phyloP scores from a whole-genome alignment of 257 asterid species.

The Nicotiana noctiflora region DNA sequence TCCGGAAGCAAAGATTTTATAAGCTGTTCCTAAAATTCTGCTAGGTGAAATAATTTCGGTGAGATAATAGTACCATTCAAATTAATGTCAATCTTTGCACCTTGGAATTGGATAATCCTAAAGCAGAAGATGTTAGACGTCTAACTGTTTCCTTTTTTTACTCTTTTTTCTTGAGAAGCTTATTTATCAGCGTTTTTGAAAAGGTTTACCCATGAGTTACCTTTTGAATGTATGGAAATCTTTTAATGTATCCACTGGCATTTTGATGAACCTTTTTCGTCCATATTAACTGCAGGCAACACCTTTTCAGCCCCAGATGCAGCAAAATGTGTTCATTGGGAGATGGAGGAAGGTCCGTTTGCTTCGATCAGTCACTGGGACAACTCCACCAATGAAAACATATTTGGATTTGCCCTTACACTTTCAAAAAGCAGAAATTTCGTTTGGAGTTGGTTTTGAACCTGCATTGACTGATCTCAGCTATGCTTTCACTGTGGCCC shows the following conservation, averaged over 20 bases:
- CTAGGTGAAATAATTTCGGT: not conserved
- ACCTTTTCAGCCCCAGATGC: conserved; percentile 92
- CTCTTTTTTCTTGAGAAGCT: not conserved
- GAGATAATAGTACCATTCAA: not conserved
- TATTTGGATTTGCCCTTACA: conserved; percentile 84
- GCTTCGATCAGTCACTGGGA: conserved; percentile 93
- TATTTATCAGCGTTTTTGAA: not conserved
- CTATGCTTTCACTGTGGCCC: conserved; percentile 25
- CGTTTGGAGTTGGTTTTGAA: conserved; percentile 91
- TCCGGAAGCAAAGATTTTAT: not conserved
- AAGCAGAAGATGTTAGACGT: not conserved
- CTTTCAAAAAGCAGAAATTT: conserved; percentile 89
- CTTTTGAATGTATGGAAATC: not conserved
- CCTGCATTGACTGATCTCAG: conserved; percentile 72
- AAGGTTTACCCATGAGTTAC: not conserved
- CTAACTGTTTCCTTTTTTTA: not conserved
- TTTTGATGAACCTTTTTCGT: not conserved
- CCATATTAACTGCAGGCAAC: conserved; percentile 70
- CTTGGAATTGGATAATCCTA: not conserved
- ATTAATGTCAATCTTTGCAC: not conserved
- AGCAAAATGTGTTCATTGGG: conserved; percentile 78
- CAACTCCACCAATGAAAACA: conserved; percentile 97
- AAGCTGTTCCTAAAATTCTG: not conserved
- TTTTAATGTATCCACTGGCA: not conserved
- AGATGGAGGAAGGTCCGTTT: conserved; percentile 89